These are phyloP conservation scores for Capsaspora owczarzaki DNA, from an alignment of 78 protist genomes.

Conservation along the genomic window DNA sequence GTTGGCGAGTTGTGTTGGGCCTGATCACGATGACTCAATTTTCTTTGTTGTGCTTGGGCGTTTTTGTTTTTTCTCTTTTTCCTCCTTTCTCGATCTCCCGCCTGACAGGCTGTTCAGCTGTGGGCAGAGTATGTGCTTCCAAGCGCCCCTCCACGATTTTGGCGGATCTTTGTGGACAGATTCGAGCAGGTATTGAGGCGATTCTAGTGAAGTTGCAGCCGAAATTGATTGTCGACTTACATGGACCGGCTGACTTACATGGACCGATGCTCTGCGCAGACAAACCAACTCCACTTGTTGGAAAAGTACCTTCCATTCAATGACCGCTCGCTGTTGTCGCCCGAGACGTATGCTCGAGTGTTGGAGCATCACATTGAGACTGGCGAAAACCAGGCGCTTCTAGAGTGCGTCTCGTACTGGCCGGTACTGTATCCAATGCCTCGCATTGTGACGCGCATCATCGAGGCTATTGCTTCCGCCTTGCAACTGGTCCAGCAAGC, in stretches of 20 bases:
- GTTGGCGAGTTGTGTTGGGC: too few relatives aligned
- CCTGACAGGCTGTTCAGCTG: neutral
- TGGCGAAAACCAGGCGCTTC: neutral
- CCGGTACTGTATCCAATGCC: conserved; percentile 2
- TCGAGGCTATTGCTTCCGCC: neutral
- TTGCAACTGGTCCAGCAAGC: neutral
- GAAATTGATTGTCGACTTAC: too few relatives aligned
- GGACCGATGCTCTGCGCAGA: too few relatives aligned
- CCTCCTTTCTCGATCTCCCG: too few relatives aligned
- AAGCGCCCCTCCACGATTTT: neutral
- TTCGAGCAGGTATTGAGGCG: neutral
- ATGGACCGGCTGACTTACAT: too few relatives aligned
- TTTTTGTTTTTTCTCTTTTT: too few relatives aligned
- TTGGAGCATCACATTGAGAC: neutral
- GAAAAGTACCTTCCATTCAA: conserved; percentile 14
- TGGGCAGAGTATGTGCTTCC: conserved; percentile 22
- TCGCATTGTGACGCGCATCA: neutral
- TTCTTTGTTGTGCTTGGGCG: too few relatives aligned
- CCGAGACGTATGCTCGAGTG: neutral
- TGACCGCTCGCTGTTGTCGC: neutral
- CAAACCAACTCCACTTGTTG: neutral
- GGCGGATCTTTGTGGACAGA: neutral
- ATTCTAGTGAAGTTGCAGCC: too few relatives aligned
- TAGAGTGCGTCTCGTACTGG: conserved; percentile 6
- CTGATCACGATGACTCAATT: too few relatives aligned